Percentiles rank a stretch among this genome's conserved stretches.
Evolutionary conservation across 805 yeast genomes (phyloP).

Genomic region (Torulaspora gathmanii): DNA sequence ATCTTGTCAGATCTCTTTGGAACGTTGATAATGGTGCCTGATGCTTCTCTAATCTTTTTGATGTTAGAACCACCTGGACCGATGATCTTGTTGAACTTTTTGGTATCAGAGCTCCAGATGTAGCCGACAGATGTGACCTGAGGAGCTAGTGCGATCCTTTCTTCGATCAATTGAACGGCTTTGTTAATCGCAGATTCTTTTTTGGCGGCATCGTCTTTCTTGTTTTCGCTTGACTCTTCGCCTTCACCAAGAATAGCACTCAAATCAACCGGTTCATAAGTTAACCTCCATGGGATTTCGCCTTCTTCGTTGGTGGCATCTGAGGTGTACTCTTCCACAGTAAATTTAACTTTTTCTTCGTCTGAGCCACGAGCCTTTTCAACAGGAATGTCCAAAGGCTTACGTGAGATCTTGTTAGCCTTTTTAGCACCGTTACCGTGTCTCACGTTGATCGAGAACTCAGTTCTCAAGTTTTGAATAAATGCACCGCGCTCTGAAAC

Average conservation of each 20-base stretch:
- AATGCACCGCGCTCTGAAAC: conserved; percentile 66
- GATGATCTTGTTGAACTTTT: conserved; percentile 55
- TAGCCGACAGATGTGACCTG: conserved; percentile 51
- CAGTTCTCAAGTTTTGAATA: conserved; percentile 48
- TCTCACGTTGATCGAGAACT: conserved; percentile 52
- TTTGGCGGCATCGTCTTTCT: conserved; percentile 39
- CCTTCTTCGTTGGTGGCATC: conserved; percentile 28
- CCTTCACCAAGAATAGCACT: conserved; percentile 26
- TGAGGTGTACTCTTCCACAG: conserved; percentile 38
- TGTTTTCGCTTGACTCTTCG: conserved; percentile 39
- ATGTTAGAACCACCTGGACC: conserved; percentile 75
- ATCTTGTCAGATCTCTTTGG: conserved; percentile 55
- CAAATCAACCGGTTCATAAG: conserved; percentile 36
- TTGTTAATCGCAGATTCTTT: conserved; percentile 44
- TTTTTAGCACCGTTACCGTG: conserved; percentile 49
- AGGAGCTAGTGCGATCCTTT: conserved; percentile 45
- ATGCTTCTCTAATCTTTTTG: conserved; percentile 52
- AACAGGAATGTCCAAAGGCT: conserved; percentile 44
- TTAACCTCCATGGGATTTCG: conserved; percentile 62
- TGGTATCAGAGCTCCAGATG: conserved; percentile 53
- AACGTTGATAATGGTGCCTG: conserved; percentile 55
- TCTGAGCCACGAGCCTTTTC: conserved; percentile 43
- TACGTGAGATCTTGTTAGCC: conserved; percentile 48
- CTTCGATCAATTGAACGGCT: conserved; percentile 40
- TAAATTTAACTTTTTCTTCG: conserved; percentile 44